phyloP scores from a whole-genome alignment of 345 rosid species.

The Iberis pinnata region DNA sequence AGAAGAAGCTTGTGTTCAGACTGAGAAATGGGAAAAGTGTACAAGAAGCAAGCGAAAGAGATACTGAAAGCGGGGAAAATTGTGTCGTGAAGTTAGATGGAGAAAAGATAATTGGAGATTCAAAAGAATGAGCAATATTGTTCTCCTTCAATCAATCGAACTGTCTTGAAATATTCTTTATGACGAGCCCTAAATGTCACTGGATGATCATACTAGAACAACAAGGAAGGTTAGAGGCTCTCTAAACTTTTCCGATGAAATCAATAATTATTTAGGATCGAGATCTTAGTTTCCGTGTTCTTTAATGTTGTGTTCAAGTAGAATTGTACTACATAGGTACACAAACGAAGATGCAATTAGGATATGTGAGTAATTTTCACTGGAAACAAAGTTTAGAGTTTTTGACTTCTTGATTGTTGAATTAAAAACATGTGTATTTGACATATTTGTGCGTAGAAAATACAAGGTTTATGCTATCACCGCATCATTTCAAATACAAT shows the following conservation, averaged over 20 bases:
- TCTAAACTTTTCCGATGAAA: slow-evolving; percentile 26
- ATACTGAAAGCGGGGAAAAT: neutral
- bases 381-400: too few species aligned
- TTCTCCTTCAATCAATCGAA: slow-evolving; percentile 46
- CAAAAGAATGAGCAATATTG: slow-evolving; percentile 31
- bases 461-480: too few species aligned
- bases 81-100: slow-evolving; percentile 19
- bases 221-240: slow-evolving; percentile 29
- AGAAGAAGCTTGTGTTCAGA: slow-evolving; percentile 24
- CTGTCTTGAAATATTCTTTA: slow-evolving; percentile 19
- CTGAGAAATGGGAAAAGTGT: slow-evolving; percentile 26
- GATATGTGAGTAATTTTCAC: too few species aligned
- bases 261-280: slow-evolving; percentile 24
- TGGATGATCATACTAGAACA: slow-evolving; percentile 28
- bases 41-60: slow-evolving; percentile 19
- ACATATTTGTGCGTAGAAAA: too few species aligned
- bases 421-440: too few species aligned
- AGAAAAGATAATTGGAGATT: slow-evolving; percentile 30
- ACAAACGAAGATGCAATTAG: too few species aligned
- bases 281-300: too few species aligned
- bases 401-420: too few species aligned
- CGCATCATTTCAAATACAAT: too few species aligned
- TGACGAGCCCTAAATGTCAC: slow-evolving; percentile 18
- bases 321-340: too few species aligned
- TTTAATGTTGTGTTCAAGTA: too few species aligned